Base-by-base conservation (phyloP, 1,139 yeast species). In the Sugiyamaella japonica region DNA sequence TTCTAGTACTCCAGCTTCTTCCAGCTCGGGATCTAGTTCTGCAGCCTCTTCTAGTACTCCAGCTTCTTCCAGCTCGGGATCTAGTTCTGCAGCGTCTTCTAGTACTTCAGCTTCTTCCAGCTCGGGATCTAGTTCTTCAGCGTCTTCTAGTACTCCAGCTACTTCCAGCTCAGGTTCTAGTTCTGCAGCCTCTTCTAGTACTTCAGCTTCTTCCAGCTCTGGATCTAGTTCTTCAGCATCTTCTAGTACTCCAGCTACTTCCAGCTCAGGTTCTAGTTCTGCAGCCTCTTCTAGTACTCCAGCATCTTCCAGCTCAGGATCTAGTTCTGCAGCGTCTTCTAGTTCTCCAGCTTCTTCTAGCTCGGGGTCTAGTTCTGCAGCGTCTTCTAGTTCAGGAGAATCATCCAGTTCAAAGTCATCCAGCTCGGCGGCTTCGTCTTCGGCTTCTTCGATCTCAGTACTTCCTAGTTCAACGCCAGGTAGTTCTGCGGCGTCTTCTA, bases 171-270 rank as follows among this genome's bases (percentile, higher is more conserved):
- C 48, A 8, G 20, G 25, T 25, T 48, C 55, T n/a, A 31, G 41
- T 17, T 29, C 52, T 2, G 29, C 38, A 6, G 41, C 50, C 4
- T 10, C 20, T 17, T 40, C 55, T 29, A 20, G 25, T 49, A 36
- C 40, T 15, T 44, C 34, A 20, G 3, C 25, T 20, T 6, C 25
- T 20, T 20, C 25, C 3, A 20, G 25, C 6, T 20, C 25, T 3
- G 25, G 25, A 20, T 20, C 25, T 20, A 20, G 25, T 20, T 20
- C 25, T 6, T 3, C 25, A 20, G 6, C 5, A 20, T 20, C 25
- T 61, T 38, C 37, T 57, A n/a, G 34, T 50, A 15, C 48, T 58
- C 45, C 60, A 56, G 45, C 15, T n/a, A 13, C 13, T 10, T 29
- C 44, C 6, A 6, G 25, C 25, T n/a, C n/a, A n/a, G n/a, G n/a